Conservation (phyloP, 2,329 filamentous ascomycete genomes). For the Aciculosporium take region DNA sequence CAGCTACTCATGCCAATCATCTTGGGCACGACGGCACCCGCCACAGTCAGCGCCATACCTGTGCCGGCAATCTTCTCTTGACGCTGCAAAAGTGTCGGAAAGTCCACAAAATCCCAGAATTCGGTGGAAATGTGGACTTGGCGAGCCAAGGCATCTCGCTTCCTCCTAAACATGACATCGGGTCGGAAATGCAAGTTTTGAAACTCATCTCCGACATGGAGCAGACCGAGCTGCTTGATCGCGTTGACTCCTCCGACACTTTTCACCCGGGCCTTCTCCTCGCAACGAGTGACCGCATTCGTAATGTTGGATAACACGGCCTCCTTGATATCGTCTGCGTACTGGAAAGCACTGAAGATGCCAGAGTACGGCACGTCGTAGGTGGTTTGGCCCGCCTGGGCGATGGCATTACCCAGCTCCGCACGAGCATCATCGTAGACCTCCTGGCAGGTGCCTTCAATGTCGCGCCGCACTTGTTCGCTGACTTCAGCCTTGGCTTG, state of each 20-base stretch:
- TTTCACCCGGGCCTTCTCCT: constrained; percentile 68
- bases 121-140: constrained; percentile 82
- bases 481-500: constrained; percentile 67
- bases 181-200: constrained; percentile 75
- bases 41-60: constrained; percentile 85
- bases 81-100: constrained; percentile 64
- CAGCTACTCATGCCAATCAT: constrained; percentile 74
- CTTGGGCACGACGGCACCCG: constrained; percentile 69
- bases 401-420: constrained; percentile 61
- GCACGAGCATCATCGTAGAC: constrained; percentile 74
- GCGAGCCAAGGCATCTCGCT: constrained; percentile 65
- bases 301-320: constrained; percentile 86
- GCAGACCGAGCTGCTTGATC: constrained; percentile 76
- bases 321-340: constrained; percentile 81
- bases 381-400: constrained; percentile 59
- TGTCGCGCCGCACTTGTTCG: constrained; percentile 65
- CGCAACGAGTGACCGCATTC: constrained; percentile 61
- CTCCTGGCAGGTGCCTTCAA: constrained; percentile 72
- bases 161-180: constrained; percentile 86
- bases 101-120: constrained; percentile 85
- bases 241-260: constrained; percentile 69
- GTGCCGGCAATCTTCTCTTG: constrained; percentile 93
- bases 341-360: constrained; percentile 71
- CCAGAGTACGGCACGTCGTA: constrained; percentile 80
- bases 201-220: constrained; percentile 81